phyloP scores from a whole-genome alignment of 441 rosid species.

The Gossypium aridum region DNA sequence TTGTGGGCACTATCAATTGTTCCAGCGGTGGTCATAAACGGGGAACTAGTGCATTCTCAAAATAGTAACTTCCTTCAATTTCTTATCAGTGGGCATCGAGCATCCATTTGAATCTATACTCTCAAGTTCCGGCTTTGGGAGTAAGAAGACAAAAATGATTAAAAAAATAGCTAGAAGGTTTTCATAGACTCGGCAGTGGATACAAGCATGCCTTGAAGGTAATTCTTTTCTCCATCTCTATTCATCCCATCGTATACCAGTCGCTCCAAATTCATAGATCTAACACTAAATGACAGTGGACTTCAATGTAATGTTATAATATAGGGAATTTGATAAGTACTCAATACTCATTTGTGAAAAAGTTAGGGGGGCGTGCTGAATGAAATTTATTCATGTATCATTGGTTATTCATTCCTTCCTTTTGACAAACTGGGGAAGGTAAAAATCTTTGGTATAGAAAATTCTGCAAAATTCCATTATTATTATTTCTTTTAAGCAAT shows the following conservation, averaged over 20 bases:
- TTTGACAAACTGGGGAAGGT: constrained; percentile 16
- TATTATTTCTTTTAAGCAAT: neutral
- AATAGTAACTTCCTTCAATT: constrained; percentile 14
- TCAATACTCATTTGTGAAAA: constrained; percentile 12
- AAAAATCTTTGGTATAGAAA: constrained; percentile 15
- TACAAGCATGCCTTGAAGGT: constrained; percentile 17
- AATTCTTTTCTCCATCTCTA: constrained; percentile 19
- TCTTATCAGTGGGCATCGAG: constrained; percentile 13
- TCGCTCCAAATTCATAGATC: constrained; percentile 22
- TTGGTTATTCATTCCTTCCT: constrained; percentile 17
- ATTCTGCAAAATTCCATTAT: neutral
- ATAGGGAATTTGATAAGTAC: constrained; percentile 21
- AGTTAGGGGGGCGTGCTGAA: constrained; percentile 14
- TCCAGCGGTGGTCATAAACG: constrained; percentile 23
- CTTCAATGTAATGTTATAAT: constrained; percentile 28
- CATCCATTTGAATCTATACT: constrained; percentile 20
- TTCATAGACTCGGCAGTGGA: constrained; percentile 19
- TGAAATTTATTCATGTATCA: constrained; percentile 30
- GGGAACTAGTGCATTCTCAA: constrained; percentile 19
- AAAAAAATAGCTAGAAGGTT: neutral
- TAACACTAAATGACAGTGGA: constrained; percentile 23
- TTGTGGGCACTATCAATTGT: constrained; percentile 31
- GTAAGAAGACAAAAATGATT: constrained; percentile 9
- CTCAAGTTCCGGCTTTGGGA: constrained; percentile 19
- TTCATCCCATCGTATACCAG: constrained; percentile 18